These are phyloP conservation scores for Castanopsis chinensis DNA, from an alignment of 306 rosid genomes.

Conservation along the genomic window DNA sequence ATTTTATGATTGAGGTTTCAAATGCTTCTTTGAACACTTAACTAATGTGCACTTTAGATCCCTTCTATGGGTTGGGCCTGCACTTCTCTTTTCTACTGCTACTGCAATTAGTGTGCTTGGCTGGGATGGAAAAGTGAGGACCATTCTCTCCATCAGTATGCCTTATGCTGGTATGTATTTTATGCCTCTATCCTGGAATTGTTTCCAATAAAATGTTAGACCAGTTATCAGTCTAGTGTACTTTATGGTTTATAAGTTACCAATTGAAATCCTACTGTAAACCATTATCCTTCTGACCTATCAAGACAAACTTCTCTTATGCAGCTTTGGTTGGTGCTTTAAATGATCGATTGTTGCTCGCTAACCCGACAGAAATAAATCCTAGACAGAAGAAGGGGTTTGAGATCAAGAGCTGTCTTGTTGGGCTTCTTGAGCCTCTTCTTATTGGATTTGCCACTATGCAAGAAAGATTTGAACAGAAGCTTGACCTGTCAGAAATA, in stretches of 20 bases:
- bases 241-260: conserved; percentile 8
- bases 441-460: conserved; percentile 95
- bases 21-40: conserved; percentile 49
- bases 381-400: conserved; percentile 82
- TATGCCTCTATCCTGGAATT: conserved; percentile 21
- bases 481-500: conserved; percentile 93
- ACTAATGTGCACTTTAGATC: conserved; percentile 82
- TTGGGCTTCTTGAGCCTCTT: conserved; percentile 99
- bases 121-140: conserved; percentile 97
- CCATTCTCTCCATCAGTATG: conserved; percentile 79
- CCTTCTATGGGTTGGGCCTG: conserved; percentile 96
- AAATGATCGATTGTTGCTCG: conserved; percentile 86
- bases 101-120: conserved; percentile 85
- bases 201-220: background rate
- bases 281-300: conserved; percentile 26
- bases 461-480: conserved; percentile 94
- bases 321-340: conserved; percentile 89
- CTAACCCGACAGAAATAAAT: conserved; percentile 79
- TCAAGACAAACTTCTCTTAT: conserved; percentile 27
- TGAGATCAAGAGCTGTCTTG: conserved; percentile 94
- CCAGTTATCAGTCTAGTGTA: background rate
- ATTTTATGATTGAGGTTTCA: conserved; percentile 10
- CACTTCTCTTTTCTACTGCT: conserved; percentile 94
- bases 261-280: background rate
- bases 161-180: conserved; percentile 68